Base-by-base conservation (phyloP, 768 basidiomycete genomes). In the Phylloporus sp. region DNA sequence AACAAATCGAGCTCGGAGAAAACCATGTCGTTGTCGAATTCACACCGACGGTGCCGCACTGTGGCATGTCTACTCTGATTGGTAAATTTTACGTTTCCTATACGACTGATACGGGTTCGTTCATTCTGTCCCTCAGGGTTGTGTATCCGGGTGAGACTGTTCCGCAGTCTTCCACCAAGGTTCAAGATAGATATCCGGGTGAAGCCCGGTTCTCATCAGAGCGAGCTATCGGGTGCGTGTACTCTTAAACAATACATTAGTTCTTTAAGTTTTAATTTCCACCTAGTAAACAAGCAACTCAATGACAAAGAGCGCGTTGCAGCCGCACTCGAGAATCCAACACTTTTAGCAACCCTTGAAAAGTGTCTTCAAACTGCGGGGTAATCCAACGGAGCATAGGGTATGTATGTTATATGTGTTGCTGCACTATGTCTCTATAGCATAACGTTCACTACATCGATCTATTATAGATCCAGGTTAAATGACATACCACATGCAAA, bases 301-400 rank as follows among this genome's bases (percentile, higher is more conserved):
- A 99, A 99, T 62, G 97, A 99, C 73, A 99, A 99, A 70, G 97
- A 99, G 71, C 80, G 97, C 35, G 97, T 98, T 2, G 94, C 94
- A 23, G 97, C 97, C 11, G 97, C 97, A 2, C 76, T 98, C 43
- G 97, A 99, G 70, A 98, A 98, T 70, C 79, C 83, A 3, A 80
- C 86, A 26, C 78, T 99, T 5, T 66, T 97, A 2, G 86, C 88
- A 49, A 91, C 91, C 0, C 82, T 99, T 10, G 95, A 98, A 67
- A 85, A 86, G 28, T 87, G 85, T 63, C 72, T 90, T 20, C 69
- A 72, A 11, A 75, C 74, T 7, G 75, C 70, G 31, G 60, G 40
- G 9, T 46, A 6, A 31, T 32, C 44, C 23, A 50, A 13, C 16
- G 29, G 13, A 2, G 13, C 26, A 27, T 62, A 45, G 46, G 18